Conservation (phyloP, 2,329 filamentous ascomycete species). For the Botrytis paeoniae region DNA sequence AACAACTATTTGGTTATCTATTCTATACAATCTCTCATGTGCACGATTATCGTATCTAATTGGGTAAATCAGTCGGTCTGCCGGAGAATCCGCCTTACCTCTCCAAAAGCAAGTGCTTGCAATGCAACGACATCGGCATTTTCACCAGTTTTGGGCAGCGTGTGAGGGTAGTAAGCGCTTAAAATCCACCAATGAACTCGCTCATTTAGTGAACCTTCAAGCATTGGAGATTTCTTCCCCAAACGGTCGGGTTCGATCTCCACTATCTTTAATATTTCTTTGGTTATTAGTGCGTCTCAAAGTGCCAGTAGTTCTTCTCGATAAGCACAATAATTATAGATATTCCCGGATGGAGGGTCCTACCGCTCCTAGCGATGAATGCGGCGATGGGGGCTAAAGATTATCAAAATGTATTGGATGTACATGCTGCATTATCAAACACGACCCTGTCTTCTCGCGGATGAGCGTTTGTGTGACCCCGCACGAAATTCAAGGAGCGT, state of each 20-base stretch:
- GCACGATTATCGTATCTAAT: no score
- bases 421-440: constrained; percentile 1
- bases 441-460: neutral
- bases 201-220: neutral
- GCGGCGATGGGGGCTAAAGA: neutral
- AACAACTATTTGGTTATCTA: no score
- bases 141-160: neutral
- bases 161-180: neutral
- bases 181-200: constrained; percentile 1
- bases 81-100: neutral
- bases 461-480: no score
- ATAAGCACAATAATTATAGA: constrained; percentile 4
- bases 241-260: neutral
- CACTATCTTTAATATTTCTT: neutral
- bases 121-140: neutral
- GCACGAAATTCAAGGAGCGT: no score
- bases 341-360: neutral
- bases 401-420: neutral
- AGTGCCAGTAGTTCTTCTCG: no score
- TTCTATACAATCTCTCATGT: no score
- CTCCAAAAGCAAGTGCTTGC: neutral
- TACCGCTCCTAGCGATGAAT: constrained; percentile 7
- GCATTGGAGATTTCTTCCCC: neutral
- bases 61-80: no score
- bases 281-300: neutral